These are phyloP conservation scores for Hypoxylon sp. DNA, from an alignment of 2,329 filamentous ascomycete species.

Conservation along the genomic window DNA sequence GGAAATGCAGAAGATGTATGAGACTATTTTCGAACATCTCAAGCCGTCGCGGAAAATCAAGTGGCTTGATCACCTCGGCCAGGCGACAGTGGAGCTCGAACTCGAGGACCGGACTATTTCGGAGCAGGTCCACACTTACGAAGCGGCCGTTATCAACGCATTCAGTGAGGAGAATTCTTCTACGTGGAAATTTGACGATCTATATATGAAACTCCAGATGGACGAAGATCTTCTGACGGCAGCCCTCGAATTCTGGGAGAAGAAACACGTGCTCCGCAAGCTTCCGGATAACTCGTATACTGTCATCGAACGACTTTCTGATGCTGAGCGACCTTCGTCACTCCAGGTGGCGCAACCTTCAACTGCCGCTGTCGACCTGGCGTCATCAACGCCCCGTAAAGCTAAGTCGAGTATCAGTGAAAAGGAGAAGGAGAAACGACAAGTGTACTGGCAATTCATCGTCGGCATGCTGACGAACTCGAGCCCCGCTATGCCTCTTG, in stretches of 20 bases:
- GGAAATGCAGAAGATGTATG: conserved; percentile 76
- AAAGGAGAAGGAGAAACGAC: conserved; percentile 70
- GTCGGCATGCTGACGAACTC: conserved; percentile 95
- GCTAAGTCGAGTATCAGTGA: conserved; percentile 66
- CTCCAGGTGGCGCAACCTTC: conserved; percentile 42
- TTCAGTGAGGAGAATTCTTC: conserved; percentile 64
- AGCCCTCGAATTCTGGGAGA: conserved; percentile 79
- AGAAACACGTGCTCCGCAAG: conserved; percentile 73
- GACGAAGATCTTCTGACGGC: conserved; percentile 77
- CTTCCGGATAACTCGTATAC: conserved; percentile 67
- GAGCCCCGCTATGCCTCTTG: conserved; percentile 80
- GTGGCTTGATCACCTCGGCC: conserved; percentile 87
- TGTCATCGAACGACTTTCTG: conserved; percentile 75
- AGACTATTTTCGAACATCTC: conserved; percentile 79
- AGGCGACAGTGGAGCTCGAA: conserved; percentile 83
- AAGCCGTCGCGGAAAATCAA: conserved; percentile 88
- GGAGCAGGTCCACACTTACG: conserved; percentile 82
- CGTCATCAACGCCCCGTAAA: conserved; percentile 62
- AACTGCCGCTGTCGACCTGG: conserved; percentile 42
- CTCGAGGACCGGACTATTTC: conserved; percentile 82
- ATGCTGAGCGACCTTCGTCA: conserved; percentile 51
- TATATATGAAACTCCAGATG: conserved; percentile 72
- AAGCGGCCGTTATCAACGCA: conserved; percentile 87
- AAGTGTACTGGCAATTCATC: conserved; percentile 91
- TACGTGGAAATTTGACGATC: conserved; percentile 63